These are phyloP conservation scores for Talaromyces piceae DNA, from an alignment of 2,329 filamentous ascomycete genomes.

Conservation along the genomic window DNA sequence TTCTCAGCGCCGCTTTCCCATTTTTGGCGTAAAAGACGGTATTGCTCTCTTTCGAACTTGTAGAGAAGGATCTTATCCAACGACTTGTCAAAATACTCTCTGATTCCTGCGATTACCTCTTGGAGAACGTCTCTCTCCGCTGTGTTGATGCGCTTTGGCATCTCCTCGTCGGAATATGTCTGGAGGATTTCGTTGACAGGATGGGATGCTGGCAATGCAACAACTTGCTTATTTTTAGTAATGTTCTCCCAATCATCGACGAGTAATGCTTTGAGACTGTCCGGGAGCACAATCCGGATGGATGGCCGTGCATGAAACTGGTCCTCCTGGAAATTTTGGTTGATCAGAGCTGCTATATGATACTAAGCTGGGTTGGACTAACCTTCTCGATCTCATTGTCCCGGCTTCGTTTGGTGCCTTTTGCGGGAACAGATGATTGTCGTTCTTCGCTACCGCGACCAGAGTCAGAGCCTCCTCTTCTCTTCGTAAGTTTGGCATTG, in stretches of 20 bases:
- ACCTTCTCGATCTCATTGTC: constrained; percentile 45
- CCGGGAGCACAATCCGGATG: constrained; percentile 78
- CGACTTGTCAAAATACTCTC: constrained; percentile 89
- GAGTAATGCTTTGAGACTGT: constrained; percentile 81
- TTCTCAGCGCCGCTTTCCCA: constrained; percentile 58
- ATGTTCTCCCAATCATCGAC: constrained; percentile 99
- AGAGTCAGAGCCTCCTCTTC: constrained; percentile 35
- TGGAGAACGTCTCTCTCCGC: constrained; percentile 78
- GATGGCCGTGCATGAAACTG: constrained; percentile 75
- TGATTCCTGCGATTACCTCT: constrained; percentile 77
- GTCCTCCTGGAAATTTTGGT: constrained; percentile 66
- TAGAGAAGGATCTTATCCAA: constrained; percentile 87
- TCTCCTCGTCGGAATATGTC: constrained; percentile 68
- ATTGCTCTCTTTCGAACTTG: constrained; percentile 87
- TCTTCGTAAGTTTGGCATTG: constrained; percentile 23
- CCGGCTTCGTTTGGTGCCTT: constrained; percentile 37
- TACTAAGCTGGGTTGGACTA: constrained; percentile 8
- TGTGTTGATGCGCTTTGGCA: constrained; percentile 53
- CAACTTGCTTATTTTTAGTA: constrained; percentile 87
- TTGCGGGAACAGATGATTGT: constrained; percentile 36
- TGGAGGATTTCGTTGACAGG: constrained; percentile 72
- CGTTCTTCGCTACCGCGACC: constrained; percentile 40
- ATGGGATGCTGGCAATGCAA: constrained; percentile 69
- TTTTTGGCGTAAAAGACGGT: constrained; percentile 65
- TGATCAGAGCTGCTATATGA: constrained; percentile 3